phyloP scores from a whole-genome alignment of 164 flowering plant genomes.

The Tetrastigma voinierianum region DNA sequence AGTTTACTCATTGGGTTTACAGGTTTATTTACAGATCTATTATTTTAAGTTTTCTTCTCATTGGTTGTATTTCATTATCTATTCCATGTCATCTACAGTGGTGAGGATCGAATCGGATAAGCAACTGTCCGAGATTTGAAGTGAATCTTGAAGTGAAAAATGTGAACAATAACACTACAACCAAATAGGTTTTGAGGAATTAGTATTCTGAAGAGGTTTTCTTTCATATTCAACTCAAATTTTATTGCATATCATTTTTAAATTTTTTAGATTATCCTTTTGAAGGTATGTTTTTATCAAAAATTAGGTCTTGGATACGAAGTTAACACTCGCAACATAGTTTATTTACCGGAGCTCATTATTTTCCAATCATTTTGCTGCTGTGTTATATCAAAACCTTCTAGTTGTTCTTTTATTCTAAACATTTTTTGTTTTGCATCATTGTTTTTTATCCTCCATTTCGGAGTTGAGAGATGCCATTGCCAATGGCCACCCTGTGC shows the following conservation, averaged over 20 bases:
- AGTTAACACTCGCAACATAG: no score
- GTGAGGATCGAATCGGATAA: constrained; percentile 53
- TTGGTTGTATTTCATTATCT: constrained; percentile 8
- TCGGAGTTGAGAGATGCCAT: constrained; percentile 96
- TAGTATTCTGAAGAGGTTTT: constrained; percentile 88
- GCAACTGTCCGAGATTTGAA: constrained; percentile 47
- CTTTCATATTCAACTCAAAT: neutral
- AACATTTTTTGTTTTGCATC: neutral
- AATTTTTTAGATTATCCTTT: neutral
- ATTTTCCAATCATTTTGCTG: neutral
- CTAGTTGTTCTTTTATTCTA: no score
- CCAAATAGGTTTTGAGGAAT: constrained; percentile 91
- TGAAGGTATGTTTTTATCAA: neutral
- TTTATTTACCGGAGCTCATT: no score
- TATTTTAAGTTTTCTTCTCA: neutral
- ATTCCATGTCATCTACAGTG: constrained; percentile 29
- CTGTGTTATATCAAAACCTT: no score
- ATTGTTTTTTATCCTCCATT: neutral
- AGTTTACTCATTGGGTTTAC: constrained; percentile 15
- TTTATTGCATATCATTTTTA: constrained; percentile 1
- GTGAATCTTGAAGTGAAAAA: no score
- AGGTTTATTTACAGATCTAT: neutral
- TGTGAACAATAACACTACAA: no score
- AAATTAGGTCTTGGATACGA: neutral
- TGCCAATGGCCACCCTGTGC: no score